phyloP scores from a whole-genome alignment of 2,329 filamentous ascomycete genomes.

The Chalara sp. region DNA sequence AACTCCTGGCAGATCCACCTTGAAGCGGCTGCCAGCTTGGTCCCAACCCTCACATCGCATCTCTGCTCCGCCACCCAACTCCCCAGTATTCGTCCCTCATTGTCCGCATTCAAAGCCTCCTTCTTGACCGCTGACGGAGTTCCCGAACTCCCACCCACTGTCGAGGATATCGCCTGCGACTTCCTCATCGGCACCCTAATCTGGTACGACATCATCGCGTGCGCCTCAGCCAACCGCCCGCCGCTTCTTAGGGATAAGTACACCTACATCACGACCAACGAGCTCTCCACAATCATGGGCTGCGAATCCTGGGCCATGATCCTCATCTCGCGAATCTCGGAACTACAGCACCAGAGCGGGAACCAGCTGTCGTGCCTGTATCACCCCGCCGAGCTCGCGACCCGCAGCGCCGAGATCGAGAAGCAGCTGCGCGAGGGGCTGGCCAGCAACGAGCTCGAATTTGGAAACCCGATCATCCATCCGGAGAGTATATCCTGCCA shows the following conservation, averaged over 20 bases:
- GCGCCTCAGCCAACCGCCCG: background rate
- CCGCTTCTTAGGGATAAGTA: background rate
- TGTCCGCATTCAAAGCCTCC: background rate
- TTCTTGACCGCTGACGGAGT: background rate
- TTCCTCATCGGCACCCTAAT: background rate
- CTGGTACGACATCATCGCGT: background rate
- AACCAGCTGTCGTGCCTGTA: background rate
- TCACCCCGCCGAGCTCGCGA: background rate
- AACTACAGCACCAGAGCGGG: background rate
- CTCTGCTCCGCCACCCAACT: background rate
- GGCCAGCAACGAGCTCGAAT: background rate
- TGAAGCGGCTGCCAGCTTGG: background rate
- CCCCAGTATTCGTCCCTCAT: background rate
- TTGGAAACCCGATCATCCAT: background rate
- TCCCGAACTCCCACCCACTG: background rate
- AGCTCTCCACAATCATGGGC: background rate
- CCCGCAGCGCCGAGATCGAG: background rate
- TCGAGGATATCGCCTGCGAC: background rate
- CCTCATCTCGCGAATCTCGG: background rate
- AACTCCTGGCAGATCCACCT: slow-evolving; percentile 3
- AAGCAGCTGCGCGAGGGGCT: background rate
- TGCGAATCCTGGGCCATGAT: background rate
- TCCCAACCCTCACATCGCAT: background rate
- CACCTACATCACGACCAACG: background rate
- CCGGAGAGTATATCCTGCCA: background rate